Conservation (phyloP, 148 eudicot species). For the Mesembryanthemum crystallinum region DNA sequence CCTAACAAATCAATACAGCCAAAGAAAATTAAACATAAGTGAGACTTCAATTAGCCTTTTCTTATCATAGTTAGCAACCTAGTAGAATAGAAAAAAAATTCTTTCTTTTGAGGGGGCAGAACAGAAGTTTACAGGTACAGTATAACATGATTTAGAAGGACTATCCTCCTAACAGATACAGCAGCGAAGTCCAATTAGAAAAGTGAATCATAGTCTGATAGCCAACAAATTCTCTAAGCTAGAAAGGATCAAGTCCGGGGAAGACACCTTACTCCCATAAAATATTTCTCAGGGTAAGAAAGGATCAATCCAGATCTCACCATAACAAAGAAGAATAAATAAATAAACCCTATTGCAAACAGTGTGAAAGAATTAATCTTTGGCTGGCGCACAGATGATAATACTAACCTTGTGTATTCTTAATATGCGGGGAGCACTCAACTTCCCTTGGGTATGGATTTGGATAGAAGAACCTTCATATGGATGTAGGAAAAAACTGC, state of each 20-base stretch:
- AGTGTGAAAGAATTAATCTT: not conserved
- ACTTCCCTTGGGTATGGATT: conserved; percentile 89
- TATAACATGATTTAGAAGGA: not conserved
- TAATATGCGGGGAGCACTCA: conserved; percentile 98
- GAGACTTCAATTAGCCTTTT: not conserved
- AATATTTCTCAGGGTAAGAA: not conserved
- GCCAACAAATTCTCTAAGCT: not conserved
- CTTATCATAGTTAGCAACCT: not conserved
- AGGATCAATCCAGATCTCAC: too few species aligned
- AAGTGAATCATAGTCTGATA: not conserved
- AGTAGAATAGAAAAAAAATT: not conserved
- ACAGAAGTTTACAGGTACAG: not conserved
- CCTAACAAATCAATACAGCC: conserved; percentile 42
- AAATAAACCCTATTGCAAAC: too few species aligned
- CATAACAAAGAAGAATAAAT: not conserved
- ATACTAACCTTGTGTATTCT: conserved; percentile 83
- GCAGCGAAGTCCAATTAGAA: too few species aligned
- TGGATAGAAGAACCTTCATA: conserved; percentile 82
- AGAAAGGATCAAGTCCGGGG: too few species aligned
- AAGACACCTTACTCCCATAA: too few species aligned
- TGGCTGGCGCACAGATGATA: not conserved
- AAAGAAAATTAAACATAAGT: conserved; percentile 1
- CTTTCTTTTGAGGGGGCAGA: not conserved
- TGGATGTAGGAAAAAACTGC: conserved; percentile 92
- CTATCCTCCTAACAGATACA: too few species aligned